Percentiles rank a stretch among this genome's conserved stretches.
These are phyloP conservation scores for Microdochium nivale DNA, from an alignment of 2,329 filamentous ascomycete genomes.

Conservation along the genomic window DNA sequence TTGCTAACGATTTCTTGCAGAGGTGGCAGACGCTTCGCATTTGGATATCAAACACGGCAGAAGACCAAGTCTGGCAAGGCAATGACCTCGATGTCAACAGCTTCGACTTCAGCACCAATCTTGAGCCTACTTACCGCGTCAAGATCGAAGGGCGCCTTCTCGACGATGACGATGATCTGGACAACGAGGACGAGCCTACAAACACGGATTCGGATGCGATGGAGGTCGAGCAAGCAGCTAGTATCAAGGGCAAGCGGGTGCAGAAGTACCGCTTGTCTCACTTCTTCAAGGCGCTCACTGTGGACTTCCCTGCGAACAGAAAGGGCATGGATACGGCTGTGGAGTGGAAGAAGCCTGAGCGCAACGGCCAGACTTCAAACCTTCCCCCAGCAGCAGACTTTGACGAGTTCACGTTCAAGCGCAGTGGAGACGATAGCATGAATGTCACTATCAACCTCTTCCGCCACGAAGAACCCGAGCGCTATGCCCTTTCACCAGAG, in stretches of 20 bases:
- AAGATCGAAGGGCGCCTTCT: conserved; percentile 86
- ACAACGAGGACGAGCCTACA: conserved; percentile 30
- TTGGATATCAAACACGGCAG: conserved; percentile 91
- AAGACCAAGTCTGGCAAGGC: conserved; percentile 89
- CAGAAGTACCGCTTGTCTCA: conserved; percentile 57
- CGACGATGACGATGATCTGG: conserved; percentile 46
- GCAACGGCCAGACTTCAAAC: conserved; percentile 40
- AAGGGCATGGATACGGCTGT: conserved; percentile 50
- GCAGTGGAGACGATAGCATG: conserved; percentile 83
- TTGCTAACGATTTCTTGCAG: conserved; percentile 25
- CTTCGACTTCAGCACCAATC: conserved; percentile 73
- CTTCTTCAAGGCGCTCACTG: conserved; percentile 73
- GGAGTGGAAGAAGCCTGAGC: conserved; percentile 80
- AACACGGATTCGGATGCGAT: conserved; percentile 37
- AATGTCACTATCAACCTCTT: conserved; percentile 85
- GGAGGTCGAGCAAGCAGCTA: conserved; percentile 44
- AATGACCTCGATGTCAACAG: conserved; percentile 59
- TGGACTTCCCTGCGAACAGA: conserved; percentile 61
- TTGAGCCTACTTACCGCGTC: conserved; percentile 75
- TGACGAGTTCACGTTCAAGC: conserved; percentile 84
- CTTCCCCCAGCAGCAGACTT: conserved; percentile 67
- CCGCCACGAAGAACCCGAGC: conserved; percentile 77
- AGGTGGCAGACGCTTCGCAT: conserved; percentile 79
- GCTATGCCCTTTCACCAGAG: conserved; percentile 69
- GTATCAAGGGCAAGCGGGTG: conserved; percentile 26